Percentiles rank a stretch among this genome's conserved stretches.
Conservation (phyloP, 2,329 filamentous ascomycete species). For the Neonectria magnoliae region DNA sequence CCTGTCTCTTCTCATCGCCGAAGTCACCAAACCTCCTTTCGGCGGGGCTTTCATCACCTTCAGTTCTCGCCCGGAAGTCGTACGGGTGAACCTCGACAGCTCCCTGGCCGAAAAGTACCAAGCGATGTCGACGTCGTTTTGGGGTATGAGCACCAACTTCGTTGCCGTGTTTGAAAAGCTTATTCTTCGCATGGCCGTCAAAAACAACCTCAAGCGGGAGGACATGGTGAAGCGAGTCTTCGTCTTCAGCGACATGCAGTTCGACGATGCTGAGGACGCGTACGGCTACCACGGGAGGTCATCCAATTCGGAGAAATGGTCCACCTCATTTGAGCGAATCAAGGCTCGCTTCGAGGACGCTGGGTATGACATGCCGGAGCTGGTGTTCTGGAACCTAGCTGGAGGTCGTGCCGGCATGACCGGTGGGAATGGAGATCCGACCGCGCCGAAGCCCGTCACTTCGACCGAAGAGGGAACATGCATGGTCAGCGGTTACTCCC, state of each 20-base stretch:
- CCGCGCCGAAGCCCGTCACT: slow-evolving; percentile 60
- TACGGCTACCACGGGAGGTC: no score
- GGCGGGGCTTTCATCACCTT: slow-evolving; percentile 67
- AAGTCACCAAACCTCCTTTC: slow-evolving; percentile 63
- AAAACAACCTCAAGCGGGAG: slow-evolving; percentile 60
- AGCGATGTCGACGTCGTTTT: slow-evolving; percentile 44
- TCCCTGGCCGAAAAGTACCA: slow-evolving; percentile 55
- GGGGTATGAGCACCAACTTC: slow-evolving; percentile 62
- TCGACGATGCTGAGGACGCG: slow-evolving; percentile 51
- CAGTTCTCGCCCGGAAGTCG: slow-evolving; percentile 51
- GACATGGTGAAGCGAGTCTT: slow-evolving; percentile 71
- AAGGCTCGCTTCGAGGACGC: slow-evolving; percentile 54
- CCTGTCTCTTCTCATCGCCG: slow-evolving; percentile 64
- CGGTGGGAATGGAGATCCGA: slow-evolving; percentile 39
- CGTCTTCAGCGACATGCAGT: slow-evolving; percentile 71
- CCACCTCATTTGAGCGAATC: slow-evolving; percentile 61
- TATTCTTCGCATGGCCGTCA: slow-evolving; percentile 63
- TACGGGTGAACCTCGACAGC: slow-evolving; percentile 51
- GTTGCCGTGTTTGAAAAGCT: slow-evolving; percentile 63
- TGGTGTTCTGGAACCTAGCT: slow-evolving; percentile 71
- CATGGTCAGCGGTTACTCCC: slow-evolving; percentile 66
- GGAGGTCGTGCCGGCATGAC: slow-evolving; percentile 47
- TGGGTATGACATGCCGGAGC: slow-evolving; percentile 67
- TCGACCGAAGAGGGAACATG: slow-evolving; percentile 56
- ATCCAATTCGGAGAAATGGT: slow-evolving; percentile 44